Evolutionary conservation across 2,329 filamentous ascomycete genomes (phyloP), one percentile per base, ranked within the genome.

Genomic region (Clonostachys chloroleuca): DNA sequence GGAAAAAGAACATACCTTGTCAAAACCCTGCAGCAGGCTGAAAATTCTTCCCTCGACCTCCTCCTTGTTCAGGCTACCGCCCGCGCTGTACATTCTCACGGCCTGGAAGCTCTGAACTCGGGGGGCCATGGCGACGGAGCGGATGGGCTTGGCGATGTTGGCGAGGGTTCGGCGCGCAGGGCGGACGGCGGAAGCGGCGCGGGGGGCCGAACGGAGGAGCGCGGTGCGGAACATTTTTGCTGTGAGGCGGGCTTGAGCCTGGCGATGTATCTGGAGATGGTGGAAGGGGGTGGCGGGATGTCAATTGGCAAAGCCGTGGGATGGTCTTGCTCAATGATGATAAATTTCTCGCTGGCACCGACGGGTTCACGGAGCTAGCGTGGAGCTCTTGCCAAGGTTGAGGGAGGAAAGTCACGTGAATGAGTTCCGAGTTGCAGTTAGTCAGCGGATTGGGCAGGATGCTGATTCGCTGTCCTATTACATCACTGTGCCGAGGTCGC

Each of bases 31-130:
- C 71, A 99, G 72, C 62, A 99, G 78, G 71, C 90, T 88, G 69
- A 95, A 80, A 78, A 97, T 96, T 66, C 92, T 84, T 51, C 89
- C 89, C 75, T 95, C 86, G 49, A 96, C 88, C 75, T 96, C 90
- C 48, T 84, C 77, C 78, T 91, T 86, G 61, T 82, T 78, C 55
- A 97, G 81, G 57, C 86, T 84, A 54, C 85, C 82, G 51, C 80
- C 84, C 46, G 92, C 88, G 57, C 92, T 90, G 77, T 99, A 99
- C 77, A 84, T 87, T 73, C 94, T 80, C 63, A 88, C 78, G 58
- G 82, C 79, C 66, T 85, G 78, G 72, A 84, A 81, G 62, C 78
- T 77, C 62, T 80, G 77, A 56, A 81, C 75, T 64, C 66, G 67
- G 49, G 86, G 80, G 55, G 74, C 68, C 61, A 80, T 77, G 68